Base-by-base conservation (phyloP, 139 green algal genomes). In the Chlamydomonas eustigma region DNA sequence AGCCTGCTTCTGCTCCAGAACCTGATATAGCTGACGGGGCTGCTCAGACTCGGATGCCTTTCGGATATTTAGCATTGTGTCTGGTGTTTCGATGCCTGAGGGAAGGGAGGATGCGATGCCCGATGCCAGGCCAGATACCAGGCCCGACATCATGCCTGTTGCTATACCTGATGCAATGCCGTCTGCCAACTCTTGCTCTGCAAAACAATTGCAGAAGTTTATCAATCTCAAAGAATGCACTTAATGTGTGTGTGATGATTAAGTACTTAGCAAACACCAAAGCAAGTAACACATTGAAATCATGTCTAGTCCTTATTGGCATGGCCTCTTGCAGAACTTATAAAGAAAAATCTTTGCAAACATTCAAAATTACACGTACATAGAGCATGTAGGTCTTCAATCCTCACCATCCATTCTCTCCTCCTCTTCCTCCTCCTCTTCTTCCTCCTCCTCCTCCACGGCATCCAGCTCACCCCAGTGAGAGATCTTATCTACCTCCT, bases 61-160 rank as follows among this genome's bases (percentile, higher is more conserved):
- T 37, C 95, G 90, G 69, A 98, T 84, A 79, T 98, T 91, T n/a
- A 96, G 78, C 37, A 94, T 88, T 12, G 89, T 87, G 58, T 92
- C 89, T 2, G 94, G 94, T 2, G 91, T 95, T 77, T 95, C 90
- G 31, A 97, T 82, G 58, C 91, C 91, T 36, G 73, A 84, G 34
- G 89, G 90, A 65, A 96, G 74, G 71, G 75, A 90, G 75, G 80
- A 91, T 39, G 88, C 87, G 39, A 97, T 90, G 73, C 92, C 93
- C 2, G 75, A 88, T 2, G 86, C 79, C 33, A 94, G 81, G 24
- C 87, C 85, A 33, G 84, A 86, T 18, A 74, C 80, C 31, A 93
- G 74, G 39, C 87, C 87, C 35, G 75, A 82, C 22, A 77, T 64
- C 50, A 85, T 52, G n/a, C 80, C 79, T 2, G 83, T 80, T 5